Evolutionary conservation across 2,329 filamentous ascomycete species (phyloP), one percentile per base, ranked within the genome.

Genomic region (Neurospora sp.): DNA sequence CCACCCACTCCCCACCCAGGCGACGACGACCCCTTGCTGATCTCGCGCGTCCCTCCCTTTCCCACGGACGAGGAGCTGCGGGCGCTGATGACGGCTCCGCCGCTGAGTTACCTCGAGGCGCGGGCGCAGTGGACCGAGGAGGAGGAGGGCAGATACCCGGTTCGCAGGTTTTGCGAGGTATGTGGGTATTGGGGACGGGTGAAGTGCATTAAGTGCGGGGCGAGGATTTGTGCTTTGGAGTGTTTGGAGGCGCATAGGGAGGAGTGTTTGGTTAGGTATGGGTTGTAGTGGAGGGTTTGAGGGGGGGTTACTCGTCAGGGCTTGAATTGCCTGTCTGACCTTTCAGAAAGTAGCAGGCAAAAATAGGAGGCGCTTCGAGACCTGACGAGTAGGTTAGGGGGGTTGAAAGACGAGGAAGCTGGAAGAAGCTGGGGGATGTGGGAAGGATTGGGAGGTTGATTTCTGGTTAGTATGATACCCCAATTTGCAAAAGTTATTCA

Each of bases 161-260:
- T 82, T 66, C 83, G 91, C 71, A 81, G 82, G 41, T 95, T 94
- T 78, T 95, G 92, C 79, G 90, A 90, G 77, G 88, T 93, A 39
- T 95, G 92, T 77, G 92, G 92, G 15, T 94, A 93, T 79, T 94
- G 92, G 91, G 92, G 91, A 2, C 83, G 89, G 52, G 89, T 92
- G 66, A 86, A 85, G 79, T 95, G 92, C 80, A 86, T 89, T 78
- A 92, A 91, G 81, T 95, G 92, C 80, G 91, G 91, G n/a, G 87
- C 86, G 66, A 84, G 89, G 75, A 88, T 92, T n/a, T 95, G 92
- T 78, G 91, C 91, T 46, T 79, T 94, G 74, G 89, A 92, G 71
- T 94, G 92, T 76, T 83, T 93, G 75, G 88, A 88, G 76, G 83
- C 86, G 72, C 92, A 95, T 78, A 85, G 88, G 69, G 90, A 92